Base-by-base conservation (phyloP, 108 stramenopile genomes). In the Seminavis robusta region DNA sequence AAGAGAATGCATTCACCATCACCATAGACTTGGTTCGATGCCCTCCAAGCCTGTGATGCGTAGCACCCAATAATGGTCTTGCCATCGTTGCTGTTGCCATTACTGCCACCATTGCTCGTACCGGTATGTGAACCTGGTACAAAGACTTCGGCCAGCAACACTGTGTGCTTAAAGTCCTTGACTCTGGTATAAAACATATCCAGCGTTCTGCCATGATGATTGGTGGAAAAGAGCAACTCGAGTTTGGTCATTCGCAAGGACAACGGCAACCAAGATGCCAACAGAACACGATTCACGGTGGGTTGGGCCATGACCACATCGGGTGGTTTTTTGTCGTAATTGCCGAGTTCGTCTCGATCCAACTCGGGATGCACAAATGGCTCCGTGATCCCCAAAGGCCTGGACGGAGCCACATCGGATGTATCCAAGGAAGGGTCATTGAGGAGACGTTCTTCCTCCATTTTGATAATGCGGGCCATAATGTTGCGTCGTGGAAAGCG, bases 1-100 rank as follows among this genome's bases (percentile, higher is more conserved):
- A 93, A 93, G 44, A 93, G 47, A 50, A 93, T 86, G 56, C 87
- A 89, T 33, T 68, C 73, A 6, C 87, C 87, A 65, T 87, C 87
- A 9, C 87, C 91, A 50, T 87, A 89, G 4, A 71, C 56, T 42
- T 51, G 49, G 15, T 67, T 50, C 4, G 70, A 71, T 19, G 58
- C 56, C n/a, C 77, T 69, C 91, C 91, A 93, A 20, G 81, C 67
- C 43, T 88, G 79, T 20, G 84, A 76, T 4, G 87, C 85, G 63
- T 79, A 93, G 79, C 84, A 80, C 30, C 91, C 91, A 60, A 93
- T 72, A 8, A 67, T 67, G 20, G 67, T 70, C 19, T 45, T 31
- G 26, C 32, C 10, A 52, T 45, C 10, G 13, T 45, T 29, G n/a
- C n/a, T n/a, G n/a, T n/a, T n/a, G n/a, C n/a, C n/a, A n/a, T n/a